A percentile compares a stretch with the other conserved stretches of the same genome.
These are phyloP conservation scores for Pontederia paniculata DNA, from an alignment of 176 grass and related monocot species.

Conservation along the genomic window DNA sequence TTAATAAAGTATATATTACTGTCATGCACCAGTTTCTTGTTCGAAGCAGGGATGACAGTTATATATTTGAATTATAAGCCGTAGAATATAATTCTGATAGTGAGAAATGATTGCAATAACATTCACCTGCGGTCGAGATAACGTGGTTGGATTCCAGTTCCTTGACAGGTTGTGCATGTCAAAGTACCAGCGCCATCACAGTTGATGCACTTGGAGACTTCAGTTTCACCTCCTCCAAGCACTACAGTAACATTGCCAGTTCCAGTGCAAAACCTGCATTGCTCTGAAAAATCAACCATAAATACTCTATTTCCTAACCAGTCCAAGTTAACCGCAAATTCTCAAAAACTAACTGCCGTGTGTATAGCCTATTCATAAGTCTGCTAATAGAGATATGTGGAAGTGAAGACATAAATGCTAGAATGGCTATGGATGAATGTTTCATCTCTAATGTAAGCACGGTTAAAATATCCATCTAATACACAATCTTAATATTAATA, in stretches of 20 bases:
- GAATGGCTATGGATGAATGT: too few relatives aligned
- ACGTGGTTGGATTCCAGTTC: constrained; percentile 84
- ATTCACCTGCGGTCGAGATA: constrained; percentile 96
- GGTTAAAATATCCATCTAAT: too few relatives aligned
- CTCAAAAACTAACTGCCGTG: neutral
- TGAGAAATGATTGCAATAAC: too few relatives aligned
- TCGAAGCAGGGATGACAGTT: too few relatives aligned
- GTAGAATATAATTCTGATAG: too few relatives aligned
- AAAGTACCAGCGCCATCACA: constrained; percentile 74
- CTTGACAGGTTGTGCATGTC: constrained; percentile 98
- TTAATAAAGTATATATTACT: too few relatives aligned
- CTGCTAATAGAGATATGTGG: neutral
- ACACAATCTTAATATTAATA: too few relatives aligned
- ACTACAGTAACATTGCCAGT: constrained; percentile 61
- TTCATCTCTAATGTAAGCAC: too few relatives aligned
- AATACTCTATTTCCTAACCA: neutral
- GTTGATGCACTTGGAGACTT: constrained; percentile 81
- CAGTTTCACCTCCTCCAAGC: constrained; percentile 59
- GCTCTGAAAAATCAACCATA: constrained; percentile 60
- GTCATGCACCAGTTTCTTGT: too few relatives aligned
- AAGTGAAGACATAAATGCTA: too few relatives aligned
- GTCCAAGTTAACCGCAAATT: neutral
- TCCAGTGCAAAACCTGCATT: constrained; percentile 83
- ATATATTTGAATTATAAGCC: too few relatives aligned
- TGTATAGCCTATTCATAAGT: neutral